A percentile compares a stretch with the other conserved stretches of the same genome.
These are phyloP conservation scores for Candolleomyces eurysporus DNA, from an alignment of 768 basidiomycete species.

Conservation along the genomic window DNA sequence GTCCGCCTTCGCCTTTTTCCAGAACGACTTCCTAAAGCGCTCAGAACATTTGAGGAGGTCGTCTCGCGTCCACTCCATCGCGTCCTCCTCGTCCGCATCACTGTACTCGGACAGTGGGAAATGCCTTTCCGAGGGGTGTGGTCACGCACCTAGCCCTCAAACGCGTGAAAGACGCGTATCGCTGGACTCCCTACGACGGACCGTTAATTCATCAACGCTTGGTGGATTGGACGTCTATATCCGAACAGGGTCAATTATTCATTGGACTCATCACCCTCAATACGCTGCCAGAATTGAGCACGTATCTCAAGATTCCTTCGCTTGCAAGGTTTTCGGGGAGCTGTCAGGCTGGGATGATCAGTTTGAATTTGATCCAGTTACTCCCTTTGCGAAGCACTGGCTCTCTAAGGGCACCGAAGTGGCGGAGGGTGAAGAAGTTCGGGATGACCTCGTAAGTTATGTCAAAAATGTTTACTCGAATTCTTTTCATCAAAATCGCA, in stretches of 20 bases:
- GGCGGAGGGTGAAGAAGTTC: background rate
- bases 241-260: conserved; percentile 1
- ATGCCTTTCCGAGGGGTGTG: too few relatives aligned
- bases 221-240: conserved; percentile 2
- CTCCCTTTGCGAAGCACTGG: conserved; percentile 2
- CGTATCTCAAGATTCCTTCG: background rate
- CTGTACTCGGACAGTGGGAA: too few relatives aligned
- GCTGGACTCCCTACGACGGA: background rate
- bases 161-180: too few relatives aligned
- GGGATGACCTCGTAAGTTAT: background rate
- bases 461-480: too few relatives aligned
- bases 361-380: conserved; percentile 2
- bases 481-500: too few relatives aligned
- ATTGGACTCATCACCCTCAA: conserved; percentile 4
- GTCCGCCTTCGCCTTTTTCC: conserved; percentile 1
- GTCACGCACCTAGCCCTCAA: too few relatives aligned
- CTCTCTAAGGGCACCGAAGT: background rate
- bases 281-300: background rate
- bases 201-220: conserved; percentile 1
- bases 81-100: background rate
- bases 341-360: background rate
- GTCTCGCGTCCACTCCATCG: background rate
- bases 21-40: background rate
- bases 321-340: background rate
- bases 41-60: background rate